Conservation (phyloP, 148 eudicot genomes). For the Rhododendron ovatum region DNA sequence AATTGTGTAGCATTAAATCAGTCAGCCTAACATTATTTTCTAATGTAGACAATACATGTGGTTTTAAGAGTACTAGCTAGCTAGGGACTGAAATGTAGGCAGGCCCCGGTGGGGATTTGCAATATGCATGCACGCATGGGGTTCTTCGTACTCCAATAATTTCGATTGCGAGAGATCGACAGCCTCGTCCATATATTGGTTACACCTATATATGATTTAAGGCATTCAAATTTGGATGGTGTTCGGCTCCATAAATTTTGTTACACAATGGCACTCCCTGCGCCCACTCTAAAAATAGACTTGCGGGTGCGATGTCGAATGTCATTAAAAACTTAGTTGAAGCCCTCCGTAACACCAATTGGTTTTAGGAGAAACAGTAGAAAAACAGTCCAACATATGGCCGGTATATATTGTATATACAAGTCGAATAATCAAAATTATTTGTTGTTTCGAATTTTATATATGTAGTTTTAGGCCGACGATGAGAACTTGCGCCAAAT, state of each 20-base stretch:
- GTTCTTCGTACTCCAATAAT: not conserved
- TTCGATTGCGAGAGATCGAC: not conserved
- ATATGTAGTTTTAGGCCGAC: not conserved
- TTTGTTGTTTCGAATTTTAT: not conserved
- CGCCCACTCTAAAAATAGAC: no score
- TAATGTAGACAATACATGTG: not conserved
- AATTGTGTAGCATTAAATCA: not conserved
- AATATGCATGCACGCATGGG: not conserved
- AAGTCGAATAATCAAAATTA: not conserved
- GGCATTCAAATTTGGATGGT: no score
- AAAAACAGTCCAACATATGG: no score
- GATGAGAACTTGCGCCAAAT: no score
- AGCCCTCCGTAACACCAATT: no score
- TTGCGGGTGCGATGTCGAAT: no score
- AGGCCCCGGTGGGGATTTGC: not conserved
- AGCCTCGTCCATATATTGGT: not conserved
- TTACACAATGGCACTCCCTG: no score
- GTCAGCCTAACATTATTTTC: not conserved
- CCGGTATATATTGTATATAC: no score
- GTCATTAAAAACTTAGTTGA: no score
- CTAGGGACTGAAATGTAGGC: not conserved
- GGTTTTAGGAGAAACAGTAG: no score
- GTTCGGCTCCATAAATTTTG: no score
- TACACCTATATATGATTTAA: no score
- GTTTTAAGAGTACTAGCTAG: not conserved